Evolutionary conservation across 164 flowering plant species (phyloP).

Genomic region (Magnolia changhungtana): DNA sequence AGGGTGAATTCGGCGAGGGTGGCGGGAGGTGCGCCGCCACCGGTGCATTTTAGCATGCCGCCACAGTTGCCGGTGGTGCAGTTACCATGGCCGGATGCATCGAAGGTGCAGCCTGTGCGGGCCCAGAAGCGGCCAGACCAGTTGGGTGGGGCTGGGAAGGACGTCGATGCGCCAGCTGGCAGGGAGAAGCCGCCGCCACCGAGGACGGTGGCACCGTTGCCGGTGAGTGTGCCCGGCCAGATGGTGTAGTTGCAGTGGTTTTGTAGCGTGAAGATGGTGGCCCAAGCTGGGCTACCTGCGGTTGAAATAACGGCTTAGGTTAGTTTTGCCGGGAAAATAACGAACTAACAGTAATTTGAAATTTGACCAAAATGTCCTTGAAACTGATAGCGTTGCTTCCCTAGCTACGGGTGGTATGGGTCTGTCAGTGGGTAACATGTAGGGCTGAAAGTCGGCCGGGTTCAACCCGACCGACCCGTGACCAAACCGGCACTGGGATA

Average conservation of each 20-base stretch:
- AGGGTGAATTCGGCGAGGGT: conserved; percentile 81
- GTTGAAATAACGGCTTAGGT: not conserved
- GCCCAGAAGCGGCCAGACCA: conserved; percentile 98
- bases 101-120: conserved; percentile 81
- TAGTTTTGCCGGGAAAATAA: not conserved
- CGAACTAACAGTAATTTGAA: not conserved
- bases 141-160: conserved; percentile 56
- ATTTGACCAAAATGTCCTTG: not conserved
- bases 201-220: conserved; percentile 46
- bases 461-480: too few species aligned
- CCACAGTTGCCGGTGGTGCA: conserved; percentile 92
- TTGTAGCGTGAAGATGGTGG: conserved; percentile 54
- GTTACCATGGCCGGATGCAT: conserved; percentile 50
- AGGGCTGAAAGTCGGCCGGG: too few species aligned
- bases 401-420: too few species aligned
- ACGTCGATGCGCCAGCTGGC: conserved; percentile 42
- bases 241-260: conserved; percentile 62
- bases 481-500: too few species aligned
- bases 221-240: conserved; percentile 87
- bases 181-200: conserved; percentile 51
- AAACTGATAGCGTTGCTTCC: not conserved
- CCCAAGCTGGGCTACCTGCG: conserved; percentile 22
- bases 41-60: conserved; percentile 43
- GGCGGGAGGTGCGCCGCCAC: conserved; percentile 64
- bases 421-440: too few species aligned